Evolutionary conservation across 306 rosid genomes (phyloP).

Genomic region (Hippophae gyantsensis): DNA sequence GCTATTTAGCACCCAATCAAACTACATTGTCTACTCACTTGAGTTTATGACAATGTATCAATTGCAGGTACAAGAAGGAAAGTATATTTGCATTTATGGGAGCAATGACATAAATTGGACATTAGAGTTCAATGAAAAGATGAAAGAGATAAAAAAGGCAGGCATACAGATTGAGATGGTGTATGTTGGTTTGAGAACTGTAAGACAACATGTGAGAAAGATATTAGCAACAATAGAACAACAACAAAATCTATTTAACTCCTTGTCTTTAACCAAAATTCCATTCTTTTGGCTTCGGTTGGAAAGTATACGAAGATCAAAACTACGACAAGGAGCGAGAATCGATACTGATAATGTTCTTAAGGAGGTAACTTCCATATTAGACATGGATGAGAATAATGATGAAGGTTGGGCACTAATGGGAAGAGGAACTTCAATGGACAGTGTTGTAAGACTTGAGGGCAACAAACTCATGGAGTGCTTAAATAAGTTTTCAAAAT

Average conservation of each 20-base stretch:
- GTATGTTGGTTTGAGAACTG: slow-evolving; percentile 33
- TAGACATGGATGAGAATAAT: slow-evolving; percentile 25
- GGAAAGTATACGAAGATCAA: slow-evolving; percentile 49
- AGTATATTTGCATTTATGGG: slow-evolving; percentile 47
- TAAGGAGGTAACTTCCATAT: slow-evolving; percentile 32
- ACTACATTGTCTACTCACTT: neutral
- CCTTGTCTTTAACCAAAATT: slow-evolving; percentile 22
- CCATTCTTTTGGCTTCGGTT: slow-evolving; percentile 53
- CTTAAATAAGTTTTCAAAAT: slow-evolving; percentile 10
- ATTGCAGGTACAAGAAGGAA: slow-evolving; percentile 46
- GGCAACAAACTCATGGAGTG: slow-evolving; percentile 30
- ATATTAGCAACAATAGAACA: slow-evolving; percentile 15
- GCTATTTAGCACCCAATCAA: too few species aligned
- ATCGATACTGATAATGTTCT: slow-evolving; percentile 22
- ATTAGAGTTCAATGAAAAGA: slow-evolving; percentile 30
- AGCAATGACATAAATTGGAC: slow-evolving; percentile 42
- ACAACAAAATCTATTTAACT: slow-evolving; percentile 7
- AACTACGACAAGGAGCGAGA: slow-evolving; percentile 20
- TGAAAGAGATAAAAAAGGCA: slow-evolving; percentile 22
- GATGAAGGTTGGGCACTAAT: slow-evolving; percentile 38
- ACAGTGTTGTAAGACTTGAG: slow-evolving; percentile 29
- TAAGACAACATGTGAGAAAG: slow-evolving; percentile 13
- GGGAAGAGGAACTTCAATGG: slow-evolving; percentile 37
- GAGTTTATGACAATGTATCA: slow-evolving; percentile 9
- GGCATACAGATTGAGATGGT: slow-evolving; percentile 45